Base-by-base conservation (phyloP, 805 yeast genomes). In the Zygoascus flipseniorum region DNA sequence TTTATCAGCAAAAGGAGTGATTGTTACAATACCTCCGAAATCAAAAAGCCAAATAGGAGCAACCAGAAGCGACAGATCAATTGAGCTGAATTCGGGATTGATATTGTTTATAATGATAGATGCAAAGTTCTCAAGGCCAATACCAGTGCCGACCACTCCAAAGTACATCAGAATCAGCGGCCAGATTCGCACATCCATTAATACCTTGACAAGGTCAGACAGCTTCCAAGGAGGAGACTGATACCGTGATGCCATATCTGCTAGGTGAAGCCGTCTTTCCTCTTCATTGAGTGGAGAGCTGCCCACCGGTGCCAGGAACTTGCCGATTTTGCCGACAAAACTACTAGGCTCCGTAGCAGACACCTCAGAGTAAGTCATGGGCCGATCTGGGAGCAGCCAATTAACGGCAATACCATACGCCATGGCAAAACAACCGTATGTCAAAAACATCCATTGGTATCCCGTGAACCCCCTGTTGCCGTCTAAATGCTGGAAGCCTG, bases 21-120 rank as follows among this genome's bases (percentile, higher is more conserved):
- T 70, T 13, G 83, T 62, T 42, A 88, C 63, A 59, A 88, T 88
- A 1, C 88, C 89, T 16, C 80, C 83, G 48, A 86, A 70, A 66
- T 88, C 96, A 67, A 86, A 87, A 46, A 88, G 71, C 96, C 96
- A 88, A 60, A 88, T 89, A 32, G 96, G 96, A 5, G 95, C 96
- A 58, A 85, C 85, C 52, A 88, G 72, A 46, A 88, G 74, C 1
- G 92, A 84, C 26, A 89, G 80, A 54, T 82, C 72, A 60, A 89
- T 85, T 2, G 88, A 80, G 1, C 81, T 68, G 58, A 85, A 72
- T 6, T 64, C 59, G 1, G 92, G 83, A 64, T 86, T 81, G 58
- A 83, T 81, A 4, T 78, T 77, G 49, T 75, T 68, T 61, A 88
- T 83, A 59, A 88, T 79, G 8, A 92, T 82, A 2, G 95, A 83